Percentiles rank a stretch among this genome's conserved stretches.
phyloP scores from a whole-genome alignment of 225 moss, liverwort and hornwort genomes.

The Physcomitrellopsis africana region DNA sequence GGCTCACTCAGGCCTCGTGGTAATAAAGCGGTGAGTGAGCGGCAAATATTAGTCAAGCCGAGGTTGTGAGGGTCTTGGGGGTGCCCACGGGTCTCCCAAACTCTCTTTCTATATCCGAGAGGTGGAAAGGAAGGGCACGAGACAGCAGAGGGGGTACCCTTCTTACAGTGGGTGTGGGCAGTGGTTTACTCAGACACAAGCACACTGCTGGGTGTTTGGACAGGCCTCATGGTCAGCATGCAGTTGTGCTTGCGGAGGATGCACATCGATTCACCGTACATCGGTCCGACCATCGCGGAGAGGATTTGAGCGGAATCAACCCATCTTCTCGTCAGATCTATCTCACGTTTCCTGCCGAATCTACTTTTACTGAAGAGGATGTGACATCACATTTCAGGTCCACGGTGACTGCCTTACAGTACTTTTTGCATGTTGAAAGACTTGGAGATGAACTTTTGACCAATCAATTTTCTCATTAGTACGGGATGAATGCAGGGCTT shows the following conservation, averaged over 20 bases:
- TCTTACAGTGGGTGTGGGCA: constrained; percentile 99
- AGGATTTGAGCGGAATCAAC: constrained; percentile 94
- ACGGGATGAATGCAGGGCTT: constrained; percentile 65
- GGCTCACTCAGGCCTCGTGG: constrained; percentile 23
- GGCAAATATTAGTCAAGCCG: constrained; percentile 30
- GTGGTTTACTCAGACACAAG: constrained; percentile 99
- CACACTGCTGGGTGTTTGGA: constrained; percentile 99
- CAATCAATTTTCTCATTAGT: constrained; percentile 14
- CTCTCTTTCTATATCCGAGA: constrained; percentile 58
- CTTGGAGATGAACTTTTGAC: neutral
- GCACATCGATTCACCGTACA: constrained; percentile 97
- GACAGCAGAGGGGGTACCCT: constrained; percentile 81
- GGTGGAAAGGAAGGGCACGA: constrained; percentile 62
- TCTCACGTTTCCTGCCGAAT: constrained; percentile 95
- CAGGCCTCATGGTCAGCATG: constrained; percentile 99
- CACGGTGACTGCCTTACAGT: neutral
- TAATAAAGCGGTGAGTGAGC: constrained; percentile 40
- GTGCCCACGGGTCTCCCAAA: constrained; percentile 22
- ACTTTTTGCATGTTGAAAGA: neutral
- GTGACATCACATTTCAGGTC: constrained; percentile 97
- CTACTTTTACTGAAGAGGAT: constrained; percentile 95
- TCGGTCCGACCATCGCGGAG: constrained; percentile 85
- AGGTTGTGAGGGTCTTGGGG: constrained; percentile 35
- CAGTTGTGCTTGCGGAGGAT: constrained; percentile 99
- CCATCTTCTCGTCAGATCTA: constrained; percentile 99